Base-by-base conservation (phyloP, 805 yeast genomes). In the Zygosaccharomyces pseudorouxii region DNA sequence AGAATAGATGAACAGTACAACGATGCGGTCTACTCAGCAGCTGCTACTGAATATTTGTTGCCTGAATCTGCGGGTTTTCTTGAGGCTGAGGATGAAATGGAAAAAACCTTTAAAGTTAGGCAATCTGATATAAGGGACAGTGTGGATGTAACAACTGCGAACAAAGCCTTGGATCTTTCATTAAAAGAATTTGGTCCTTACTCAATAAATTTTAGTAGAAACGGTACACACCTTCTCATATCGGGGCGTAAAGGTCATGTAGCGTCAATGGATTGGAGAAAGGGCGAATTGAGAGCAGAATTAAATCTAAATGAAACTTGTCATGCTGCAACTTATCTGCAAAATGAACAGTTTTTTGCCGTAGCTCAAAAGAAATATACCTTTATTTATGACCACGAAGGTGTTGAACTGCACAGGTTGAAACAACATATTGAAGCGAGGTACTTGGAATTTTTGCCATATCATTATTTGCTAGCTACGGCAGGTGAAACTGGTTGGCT, bases 361-460 rank as follows among this genome's bases (percentile, higher is more conserved):
- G 96, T 84, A 14, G 98, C 99, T 1, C 99, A 93, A 70, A 90
- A 89, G 70, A 90, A 89, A 66, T 88, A 92, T 68, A 86, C 93
- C 0, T 93, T 84, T 65, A 86, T 93, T 31, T 93, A 93, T 67
- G 97, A 93, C 68, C 83, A 84, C 55, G 80, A 83, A 53, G 99
- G 99, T 25, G 76, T 84, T 46, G 99, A 93, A 74, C 71, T 93
- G 51, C 99, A 93, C 69, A 80, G 95, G 60, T 74, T 93, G 68
- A 86, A 86, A 60, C 93, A 87, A 63, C 99, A 93, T 65, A 74
- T 89, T 25, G 98, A 90, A 57, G 84, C 84, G 23, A 87, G 90
- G 33, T 73, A 78, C 50, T 71, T 93, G 60, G 95, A 90, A 54
- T 93, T 88, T 62, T 74, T 93, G 56, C 98, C 98, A 1, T 93